phyloP scores from a whole-genome alignment of 2,329 filamentous ascomycete genomes.

The Botryotinia narcissicola region DNA sequence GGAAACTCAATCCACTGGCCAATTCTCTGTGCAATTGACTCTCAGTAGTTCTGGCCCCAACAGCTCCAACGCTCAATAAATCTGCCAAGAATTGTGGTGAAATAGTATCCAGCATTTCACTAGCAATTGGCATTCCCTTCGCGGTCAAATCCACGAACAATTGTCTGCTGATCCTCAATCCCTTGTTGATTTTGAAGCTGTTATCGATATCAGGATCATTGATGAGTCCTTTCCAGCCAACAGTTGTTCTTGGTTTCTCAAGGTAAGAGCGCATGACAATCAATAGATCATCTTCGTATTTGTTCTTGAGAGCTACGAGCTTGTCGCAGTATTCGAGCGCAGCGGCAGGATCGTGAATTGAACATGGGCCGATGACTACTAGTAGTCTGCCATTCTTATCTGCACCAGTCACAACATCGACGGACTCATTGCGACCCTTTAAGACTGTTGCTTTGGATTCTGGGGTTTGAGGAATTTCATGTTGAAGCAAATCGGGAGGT shows the following conservation, averaged over 20 bases:
- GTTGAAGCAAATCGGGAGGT: conserved; percentile 89
- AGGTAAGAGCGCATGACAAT: conserved; percentile 98
- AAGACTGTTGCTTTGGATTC: conserved; percentile 53
- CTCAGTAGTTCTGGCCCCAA: conserved; percentile 96
- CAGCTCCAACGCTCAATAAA: conserved; percentile 83
- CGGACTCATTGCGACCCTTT: conserved; percentile 60
- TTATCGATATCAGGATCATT: conserved; percentile 99
- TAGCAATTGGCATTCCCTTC: conserved; percentile 93
- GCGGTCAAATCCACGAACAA: conserved; percentile 90
- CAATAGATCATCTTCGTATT: conserved; percentile 83
- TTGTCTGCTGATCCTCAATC: conserved; percentile 78
- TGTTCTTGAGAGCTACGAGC: conserved; percentile 76
- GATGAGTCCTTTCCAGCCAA: conserved; percentile 98
- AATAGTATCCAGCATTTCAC: conserved; percentile 97
- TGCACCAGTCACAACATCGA: conserved; percentile 65
- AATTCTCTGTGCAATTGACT: conserved; percentile 93
- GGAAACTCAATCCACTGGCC: conserved; percentile 91
- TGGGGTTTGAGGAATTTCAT: conserved; percentile 68
- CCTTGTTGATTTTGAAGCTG: conserved; percentile 99
- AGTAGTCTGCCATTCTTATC: conserved; percentile 59
- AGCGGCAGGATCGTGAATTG: conserved; percentile 89
- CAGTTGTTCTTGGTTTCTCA: conserved; percentile 96
- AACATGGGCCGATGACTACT: conserved; percentile 92
- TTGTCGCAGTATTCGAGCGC: conserved; percentile 91
- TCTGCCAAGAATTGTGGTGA: conserved; percentile 96